Evolutionary conservation across 2,329 filamentous ascomycete genomes (phyloP), one percentile per base, ranked within the genome.

Genomic region (Leptographium procerum): DNA sequence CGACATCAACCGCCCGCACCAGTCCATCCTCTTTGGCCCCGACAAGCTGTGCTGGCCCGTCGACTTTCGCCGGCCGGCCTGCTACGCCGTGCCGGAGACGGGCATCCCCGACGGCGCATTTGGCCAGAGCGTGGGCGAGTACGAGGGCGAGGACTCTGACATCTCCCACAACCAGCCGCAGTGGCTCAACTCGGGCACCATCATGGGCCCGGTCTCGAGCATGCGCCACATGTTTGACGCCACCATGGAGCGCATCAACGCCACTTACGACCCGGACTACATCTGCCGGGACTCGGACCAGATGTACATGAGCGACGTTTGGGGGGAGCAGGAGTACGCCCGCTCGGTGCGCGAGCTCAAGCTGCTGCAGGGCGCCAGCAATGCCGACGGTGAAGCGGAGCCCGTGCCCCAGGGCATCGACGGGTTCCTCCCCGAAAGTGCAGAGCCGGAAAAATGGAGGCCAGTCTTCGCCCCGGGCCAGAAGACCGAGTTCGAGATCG

Each of bases 31-130:
- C 43, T 58, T 58, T 29, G 52, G 52, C 2, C 34, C 57, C 19
- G 57, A 58, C 31, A 58, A 58, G 57, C 51, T 55, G 33, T 58
- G 57, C 57, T 58, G 57, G 57, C 57, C 57, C 10, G 51, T 36
- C 8, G 57, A 58, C 52, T 50, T 51, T 10, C 28, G 57, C 2
- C 57, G 57, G 11, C 52, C 57, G 16, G 57, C 57, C 3, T 58
- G 57, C 43, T 58, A 36, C 26, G 57, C 52, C 3, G 57, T 58
- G 22, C 57, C 57, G 1, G 34, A 52, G 19, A 55, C 52, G 2
- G 45, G 52, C 31, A 8, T 58, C 1, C 52, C 51, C 22, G 52
- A 29, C 5, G 51, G 29, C 19, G 57, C 45, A 8, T 58, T 58
- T 31, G 57, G 52, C 9, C 4, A 9, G 6, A 40, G 52, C 7